Evolutionary conservation across 352 stramenopile species (phyloP).

Genomic region (Globisporangium carolinianum): DNA sequence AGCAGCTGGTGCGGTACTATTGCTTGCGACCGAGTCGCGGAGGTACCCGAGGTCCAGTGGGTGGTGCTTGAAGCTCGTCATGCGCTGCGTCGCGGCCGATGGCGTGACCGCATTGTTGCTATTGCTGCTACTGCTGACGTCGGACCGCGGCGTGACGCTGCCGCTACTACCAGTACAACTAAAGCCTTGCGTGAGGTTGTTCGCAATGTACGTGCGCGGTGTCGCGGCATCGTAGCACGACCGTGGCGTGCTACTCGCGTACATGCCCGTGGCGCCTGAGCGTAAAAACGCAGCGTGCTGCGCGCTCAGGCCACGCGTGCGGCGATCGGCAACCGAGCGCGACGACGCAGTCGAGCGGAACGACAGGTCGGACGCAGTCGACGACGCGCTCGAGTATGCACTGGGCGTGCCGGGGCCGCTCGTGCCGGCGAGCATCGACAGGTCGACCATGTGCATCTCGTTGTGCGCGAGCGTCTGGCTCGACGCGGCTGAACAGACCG

Average conservation of each 20-base stretch:
- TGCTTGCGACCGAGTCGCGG: constrained; percentile 34
- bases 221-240: constrained; percentile 57
- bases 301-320: constrained; percentile 11
- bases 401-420: constrained; percentile 50
- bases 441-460: constrained; percentile 81
- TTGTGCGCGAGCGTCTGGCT: constrained; percentile 76
- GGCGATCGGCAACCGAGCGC: constrained; percentile 44
- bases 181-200: constrained; percentile 50
- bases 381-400: constrained; percentile 67
- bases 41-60: constrained; percentile 67
- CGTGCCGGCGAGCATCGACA: constrained; percentile 52
- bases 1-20: too few species aligned
- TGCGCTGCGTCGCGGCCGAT: constrained; percentile 37
- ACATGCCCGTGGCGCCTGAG: constrained; percentile 9
- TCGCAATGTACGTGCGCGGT: constrained; percentile 67
- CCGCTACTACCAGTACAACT: constrained; percentile 12
- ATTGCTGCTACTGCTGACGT: constrained; percentile 17
- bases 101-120: constrained; percentile 7
- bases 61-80: constrained; percentile 62
- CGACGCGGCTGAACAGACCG: constrained; percentile 46
- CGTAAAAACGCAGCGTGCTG: constrained; percentile 6
- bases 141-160: constrained; percentile 31
- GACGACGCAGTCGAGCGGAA: constrained; percentile 70
- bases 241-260: constrained; percentile 13
- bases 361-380: constrained; percentile 64